Percentiles rank a stretch among this genome's conserved stretches.
phyloP scores from a whole-genome alignment of 768 basidiomycete species.

The Daedaleopsis nitida region DNA sequence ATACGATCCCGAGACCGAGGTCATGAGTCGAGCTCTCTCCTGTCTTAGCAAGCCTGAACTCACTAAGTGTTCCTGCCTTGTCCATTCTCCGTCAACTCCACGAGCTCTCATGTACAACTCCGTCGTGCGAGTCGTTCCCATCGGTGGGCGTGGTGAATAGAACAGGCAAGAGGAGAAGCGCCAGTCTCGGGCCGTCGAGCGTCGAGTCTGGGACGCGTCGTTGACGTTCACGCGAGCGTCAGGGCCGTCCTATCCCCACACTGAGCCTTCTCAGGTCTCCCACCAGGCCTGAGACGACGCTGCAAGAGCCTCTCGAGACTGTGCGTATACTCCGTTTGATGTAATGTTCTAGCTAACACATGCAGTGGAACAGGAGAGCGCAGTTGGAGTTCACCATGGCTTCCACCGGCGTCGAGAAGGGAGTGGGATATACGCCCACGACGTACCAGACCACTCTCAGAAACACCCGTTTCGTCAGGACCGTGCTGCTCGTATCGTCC shows the following conservation, averaged over 20 bases:
- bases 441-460: neutral
- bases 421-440: neutral
- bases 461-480: slow-evolving; percentile 5
- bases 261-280: neutral
- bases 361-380: neutral
- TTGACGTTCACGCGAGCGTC: neutral
- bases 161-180: slow-evolving; percentile 4
- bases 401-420: slow-evolving; percentile 1
- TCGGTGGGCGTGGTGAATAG: slow-evolving; percentile 2
- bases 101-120: neutral
- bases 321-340: neutral
- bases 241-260: neutral
- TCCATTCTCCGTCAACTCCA: neutral
- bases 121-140: slow-evolving; percentile 6
- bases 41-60: neutral
- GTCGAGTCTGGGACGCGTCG: too few species aligned
- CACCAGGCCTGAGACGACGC: neutral
- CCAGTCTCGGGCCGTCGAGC: neutral
- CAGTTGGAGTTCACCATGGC: neutral
- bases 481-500: slow-evolving; percentile 11
- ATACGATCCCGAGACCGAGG: neutral
- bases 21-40: neutral
- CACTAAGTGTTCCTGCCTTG: neutral
- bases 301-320: neutral
- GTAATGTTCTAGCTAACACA: neutral